phyloP scores from a whole-genome alignment of 495 filamentous ascomycete genomes.

The Acidomyces sp. region DNA sequence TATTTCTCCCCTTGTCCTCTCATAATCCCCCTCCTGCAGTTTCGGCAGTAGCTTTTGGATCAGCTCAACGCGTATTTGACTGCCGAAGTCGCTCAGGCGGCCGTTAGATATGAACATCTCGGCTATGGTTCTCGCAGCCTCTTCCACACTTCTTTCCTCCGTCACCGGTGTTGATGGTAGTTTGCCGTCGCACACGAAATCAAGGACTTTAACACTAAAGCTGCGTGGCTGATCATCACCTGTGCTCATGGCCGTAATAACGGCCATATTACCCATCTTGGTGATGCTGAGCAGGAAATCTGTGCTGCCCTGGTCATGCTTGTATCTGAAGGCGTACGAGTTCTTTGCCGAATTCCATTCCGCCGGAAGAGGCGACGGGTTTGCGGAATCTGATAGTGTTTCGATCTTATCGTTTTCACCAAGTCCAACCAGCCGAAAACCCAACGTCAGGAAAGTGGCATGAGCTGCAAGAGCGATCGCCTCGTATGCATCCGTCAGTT shows the following conservation, averaged over 20 bases:
- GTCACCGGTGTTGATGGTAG: conserved; percentile 37
- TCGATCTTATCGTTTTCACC: conserved; percentile 62
- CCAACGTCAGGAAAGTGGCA: conserved; percentile 66
- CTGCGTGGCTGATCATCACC: conserved; percentile 69
- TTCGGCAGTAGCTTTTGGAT: conserved; percentile 68
- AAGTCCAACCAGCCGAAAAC: conserved; percentile 71
- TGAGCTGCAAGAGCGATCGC: conserved; percentile 75
- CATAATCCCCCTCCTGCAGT: conserved; percentile 62
- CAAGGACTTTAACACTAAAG: conserved; percentile 60
- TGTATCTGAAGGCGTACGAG: conserved; percentile 72
- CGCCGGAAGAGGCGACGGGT: conserved; percentile 45
- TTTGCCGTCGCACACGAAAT: conserved; percentile 57
- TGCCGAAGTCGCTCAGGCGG: conserved; percentile 54
- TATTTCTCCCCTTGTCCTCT: conserved; percentile 33
- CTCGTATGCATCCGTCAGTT: conserved; percentile 67
- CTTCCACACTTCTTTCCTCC: conserved; percentile 15
- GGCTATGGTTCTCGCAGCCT: conserved; percentile 36
- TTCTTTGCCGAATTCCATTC: conserved; percentile 62
- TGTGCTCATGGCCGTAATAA: conserved; percentile 64
- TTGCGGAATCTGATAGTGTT: conserved; percentile 33
- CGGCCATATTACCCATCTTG: conserved; percentile 69
- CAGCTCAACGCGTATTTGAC: conserved; percentile 57
- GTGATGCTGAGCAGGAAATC: conserved; percentile 70
- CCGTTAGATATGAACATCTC: conserved; percentile 60
- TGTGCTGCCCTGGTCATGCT: conserved; percentile 78